phyloP scores from a whole-genome alignment of 371 early-diverging fungal genomes.

The Mucor irregularis region DNA sequence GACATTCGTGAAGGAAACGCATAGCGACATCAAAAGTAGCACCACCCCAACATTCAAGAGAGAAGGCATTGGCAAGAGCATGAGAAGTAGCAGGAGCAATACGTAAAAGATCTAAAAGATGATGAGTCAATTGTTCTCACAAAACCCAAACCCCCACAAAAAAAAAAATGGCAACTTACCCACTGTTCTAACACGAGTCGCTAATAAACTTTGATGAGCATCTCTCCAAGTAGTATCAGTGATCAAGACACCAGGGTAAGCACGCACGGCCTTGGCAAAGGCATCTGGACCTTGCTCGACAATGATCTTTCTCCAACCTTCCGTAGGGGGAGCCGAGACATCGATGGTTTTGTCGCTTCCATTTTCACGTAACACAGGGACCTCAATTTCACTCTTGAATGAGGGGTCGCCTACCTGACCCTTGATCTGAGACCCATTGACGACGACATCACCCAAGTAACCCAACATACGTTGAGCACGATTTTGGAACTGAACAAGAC shows the following conservation, averaged over 20 bases:
- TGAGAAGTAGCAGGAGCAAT: slow-evolving; percentile 89
- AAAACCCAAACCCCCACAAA: neutral
- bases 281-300: slow-evolving; percentile 84
- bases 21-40: slow-evolving; percentile 96
- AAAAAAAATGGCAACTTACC: slow-evolving; percentile 39
- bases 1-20: slow-evolving; percentile 94
- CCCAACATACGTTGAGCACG: slow-evolving; percentile 87
- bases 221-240: slow-evolving; percentile 97
- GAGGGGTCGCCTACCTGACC: slow-evolving; percentile 79
- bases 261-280: slow-evolving; percentile 89
- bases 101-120: slow-evolving; percentile 53
- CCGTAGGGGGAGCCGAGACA: slow-evolving; percentile 56
- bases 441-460: slow-evolving; percentile 88
- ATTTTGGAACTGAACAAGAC: slow-evolving; percentile 72
- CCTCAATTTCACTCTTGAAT: slow-evolving; percentile 58
- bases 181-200: slow-evolving; percentile 92
- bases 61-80: slow-evolving; percentile 83
- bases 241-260: slow-evolving; percentile 82
- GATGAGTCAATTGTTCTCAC: neutral
- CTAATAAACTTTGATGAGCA: slow-evolving; percentile 92
- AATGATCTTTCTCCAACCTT: slow-evolving; percentile 89
- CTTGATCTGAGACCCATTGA: slow-evolving; percentile 91
- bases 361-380: slow-evolving; percentile 57
- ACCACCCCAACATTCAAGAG: slow-evolving; percentile 93
- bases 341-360: slow-evolving; percentile 45